Base-by-base conservation (phyloP, 2,329 filamentous ascomycete genomes). In the Arthrobotrys conoides region DNA sequence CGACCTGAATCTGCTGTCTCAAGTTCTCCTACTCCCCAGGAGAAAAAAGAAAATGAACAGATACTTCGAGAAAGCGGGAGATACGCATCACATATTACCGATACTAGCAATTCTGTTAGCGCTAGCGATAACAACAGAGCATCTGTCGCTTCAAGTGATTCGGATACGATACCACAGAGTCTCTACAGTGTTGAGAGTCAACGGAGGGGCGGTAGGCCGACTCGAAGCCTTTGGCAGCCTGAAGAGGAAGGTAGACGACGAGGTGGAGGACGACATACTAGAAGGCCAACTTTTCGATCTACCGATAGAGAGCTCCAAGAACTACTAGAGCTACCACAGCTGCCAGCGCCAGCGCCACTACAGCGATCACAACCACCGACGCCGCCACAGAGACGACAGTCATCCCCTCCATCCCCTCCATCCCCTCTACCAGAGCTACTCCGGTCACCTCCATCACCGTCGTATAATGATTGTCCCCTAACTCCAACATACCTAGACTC, bases 31-130 rank as follows among this genome's bases (percentile, higher is more conserved):
- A 1, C 51, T 8, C 36, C 36, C 22, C 33, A 27, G 16, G 22
- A 41, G 9, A 5, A 9, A 3, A n/a, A 22, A 27, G 57, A 5
- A 9, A 44, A 27, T 12, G 66, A 59, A 27, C 57, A 53, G 16
- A 30, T 76, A 9, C 20, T 66, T 38, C 59, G 59, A 44, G 57
- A 76, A 20, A 66, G 72, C 14, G 66, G 49, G 18, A 59, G 51
- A n/a, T 65, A 68, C 38, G 20, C 41, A 5, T 46, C 55, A 3
- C 46, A 48, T 8, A 49, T 3, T 22, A 57, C 33, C n/a, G 6
- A 1, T 16, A 41, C 14, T 41, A 41, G 38, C 14, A 41, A n/a
- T 38, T 3, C 36, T 30, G 27, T 30, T 30, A 38, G 36, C 9
- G n/a, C n/a, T n/a, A n/a, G n/a, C 6, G 10, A 38, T 10, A n/a